These are phyloP conservation scores for Apophysomyces variabilis DNA, from an alignment of 371 early-diverging fungal species.

Conservation along the genomic window DNA sequence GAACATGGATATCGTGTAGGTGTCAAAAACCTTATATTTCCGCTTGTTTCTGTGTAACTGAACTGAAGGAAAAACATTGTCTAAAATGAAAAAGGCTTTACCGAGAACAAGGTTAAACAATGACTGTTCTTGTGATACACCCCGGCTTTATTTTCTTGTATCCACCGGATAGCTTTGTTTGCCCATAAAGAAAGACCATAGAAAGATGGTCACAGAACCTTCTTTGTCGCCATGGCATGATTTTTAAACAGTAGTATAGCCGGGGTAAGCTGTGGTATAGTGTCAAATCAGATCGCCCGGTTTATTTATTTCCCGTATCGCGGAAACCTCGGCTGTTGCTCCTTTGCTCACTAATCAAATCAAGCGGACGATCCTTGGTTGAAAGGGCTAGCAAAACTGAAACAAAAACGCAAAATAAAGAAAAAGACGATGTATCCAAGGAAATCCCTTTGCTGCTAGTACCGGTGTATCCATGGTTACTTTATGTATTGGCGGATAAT, in stretches of 20 bases:
- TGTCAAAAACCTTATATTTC: no score
- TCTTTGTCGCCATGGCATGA: neutral
- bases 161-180: no score
- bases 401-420: no score
- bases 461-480: no score
- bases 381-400: no score
- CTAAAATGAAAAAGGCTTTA: conserved; percentile 7
- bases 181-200: neutral
- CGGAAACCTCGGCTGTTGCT: neutral
- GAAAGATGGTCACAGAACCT: neutral
- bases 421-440: no score
- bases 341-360: neutral
- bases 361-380: no score
- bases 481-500: no score
- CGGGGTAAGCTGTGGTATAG: neutral
- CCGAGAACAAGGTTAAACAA: conserved; percentile 9
- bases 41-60: conserved; percentile 2
- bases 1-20: no score
- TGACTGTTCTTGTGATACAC: conserved; percentile 1
- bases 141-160: neutral
- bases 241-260: no score
- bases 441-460: no score
- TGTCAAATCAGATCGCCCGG: conserved; percentile 8
- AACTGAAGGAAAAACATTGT: conserved; percentile 6
- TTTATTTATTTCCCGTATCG: neutral